A percentile compares a stretch with the other conserved stretches of the same genome.
phyloP scores from a whole-genome alignment of 768 basidiomycete genomes.

The Tephrocybe sp. region DNA sequence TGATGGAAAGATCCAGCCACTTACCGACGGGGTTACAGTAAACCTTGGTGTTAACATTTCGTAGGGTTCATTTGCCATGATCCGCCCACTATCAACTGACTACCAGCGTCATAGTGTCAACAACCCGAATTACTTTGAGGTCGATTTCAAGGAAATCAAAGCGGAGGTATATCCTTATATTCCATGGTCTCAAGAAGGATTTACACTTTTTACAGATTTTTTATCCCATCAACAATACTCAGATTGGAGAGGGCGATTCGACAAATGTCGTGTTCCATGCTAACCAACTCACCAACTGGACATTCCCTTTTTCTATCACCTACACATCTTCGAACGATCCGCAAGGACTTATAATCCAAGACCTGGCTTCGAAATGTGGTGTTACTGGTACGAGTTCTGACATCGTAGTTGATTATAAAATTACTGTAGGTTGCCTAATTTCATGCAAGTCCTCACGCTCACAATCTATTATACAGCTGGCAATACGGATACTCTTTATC shows the following conservation, averaged over 20 bases:
- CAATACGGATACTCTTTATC: conserved; percentile 62
- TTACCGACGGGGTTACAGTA: conserved; percentile 49
- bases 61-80: too few species aligned
- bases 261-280: conserved; percentile 49
- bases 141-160: conserved; percentile 62
- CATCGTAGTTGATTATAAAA: conserved; percentile 63
- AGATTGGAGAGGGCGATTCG: conserved; percentile 63
- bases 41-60: conserved; percentile 67
- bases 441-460: neutral
- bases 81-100: too few species aligned
- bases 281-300: conserved; percentile 60
- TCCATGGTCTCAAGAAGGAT: neutral
- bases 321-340: conserved; percentile 62
- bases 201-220: conserved; percentile 46
- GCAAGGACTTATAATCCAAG: conserved; percentile 49
- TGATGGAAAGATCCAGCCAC: conserved; percentile 30
- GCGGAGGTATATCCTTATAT: conserved; percentile 45
- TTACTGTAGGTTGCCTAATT: conserved; percentile 48
- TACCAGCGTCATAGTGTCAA: conserved; percentile 57
- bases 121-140: conserved; percentile 82
- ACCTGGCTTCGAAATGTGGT: conserved; percentile 67
- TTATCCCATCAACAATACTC: conserved; percentile 73
- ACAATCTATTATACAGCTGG: conserved; percentile 42
- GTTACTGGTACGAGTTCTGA: conserved; percentile 42
- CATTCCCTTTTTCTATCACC: conserved; percentile 70